Conservation (phyloP, 257 asterid species). For the Solanum lycopersicoides region DNA sequence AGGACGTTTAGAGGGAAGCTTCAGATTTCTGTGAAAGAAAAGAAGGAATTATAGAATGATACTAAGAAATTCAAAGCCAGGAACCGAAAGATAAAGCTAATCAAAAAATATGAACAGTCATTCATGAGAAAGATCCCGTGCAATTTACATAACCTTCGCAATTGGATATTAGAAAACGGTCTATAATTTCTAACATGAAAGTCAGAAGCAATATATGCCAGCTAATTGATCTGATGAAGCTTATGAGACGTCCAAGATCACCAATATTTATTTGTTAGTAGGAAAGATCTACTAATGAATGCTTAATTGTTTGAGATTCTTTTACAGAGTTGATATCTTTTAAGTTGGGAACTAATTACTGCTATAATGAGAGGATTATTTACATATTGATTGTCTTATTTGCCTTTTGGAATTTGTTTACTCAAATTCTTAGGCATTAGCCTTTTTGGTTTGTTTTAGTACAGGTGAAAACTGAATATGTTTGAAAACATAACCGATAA, state of each 20-base stretch:
- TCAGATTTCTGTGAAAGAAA: constrained; percentile 48
- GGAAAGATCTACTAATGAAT: background rate
- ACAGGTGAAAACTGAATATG: background rate
- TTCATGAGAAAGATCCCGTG: background rate
- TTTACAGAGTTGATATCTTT: background rate
- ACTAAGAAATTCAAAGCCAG: background rate
- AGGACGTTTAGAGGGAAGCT: constrained; percentile 85
- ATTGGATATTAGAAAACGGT: background rate
- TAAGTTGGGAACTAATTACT: background rate
- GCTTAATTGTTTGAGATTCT: background rate
- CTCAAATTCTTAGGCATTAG: background rate
- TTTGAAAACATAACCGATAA: background rate
- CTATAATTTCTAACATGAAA: background rate
- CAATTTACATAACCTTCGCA: background rate
- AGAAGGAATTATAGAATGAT: background rate
- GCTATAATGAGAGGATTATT: background rate
- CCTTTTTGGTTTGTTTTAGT: background rate
- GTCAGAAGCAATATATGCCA: background rate
- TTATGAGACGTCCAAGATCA: background rate
- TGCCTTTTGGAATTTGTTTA: background rate
- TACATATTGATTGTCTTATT: background rate
- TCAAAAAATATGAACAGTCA: background rate
- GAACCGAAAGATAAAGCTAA: background rate
- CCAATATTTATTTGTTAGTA: background rate
- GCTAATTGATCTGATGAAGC: background rate